Conservation (phyloP, 2,329 filamentous ascomycete genomes). For the Penicillium sp. region DNA sequence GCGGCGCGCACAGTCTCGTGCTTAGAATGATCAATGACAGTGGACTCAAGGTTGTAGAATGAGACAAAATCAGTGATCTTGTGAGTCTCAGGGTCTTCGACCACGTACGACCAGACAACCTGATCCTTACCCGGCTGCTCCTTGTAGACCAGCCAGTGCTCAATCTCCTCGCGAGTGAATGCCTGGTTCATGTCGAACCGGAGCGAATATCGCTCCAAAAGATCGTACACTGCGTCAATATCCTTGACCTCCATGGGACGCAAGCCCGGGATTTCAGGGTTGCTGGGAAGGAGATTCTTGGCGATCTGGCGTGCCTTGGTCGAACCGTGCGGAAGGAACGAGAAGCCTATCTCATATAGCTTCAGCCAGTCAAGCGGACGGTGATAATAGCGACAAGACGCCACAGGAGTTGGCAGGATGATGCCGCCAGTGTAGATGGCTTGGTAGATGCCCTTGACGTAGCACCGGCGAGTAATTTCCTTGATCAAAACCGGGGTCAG, state of each 20-base stretch:
- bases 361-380: constrained; percentile 94
- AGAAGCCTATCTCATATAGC: constrained; percentile 91
- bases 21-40: constrained; percentile 77
- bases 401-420: constrained; percentile 85
- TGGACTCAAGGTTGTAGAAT: constrained; percentile 93
- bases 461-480: constrained; percentile 91
- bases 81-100: constrained; percentile 67
- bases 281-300: constrained; percentile 77
- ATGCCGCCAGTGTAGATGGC: constrained; percentile 94
- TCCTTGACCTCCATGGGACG: constrained; percentile 79
- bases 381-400: constrained; percentile 93
- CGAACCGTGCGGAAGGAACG: constrained; percentile 76
- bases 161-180: constrained; percentile 75
- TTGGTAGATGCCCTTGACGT: constrained; percentile 83
- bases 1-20: constrained; percentile 81
- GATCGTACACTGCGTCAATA: constrained; percentile 67
- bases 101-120: constrained; percentile 91
- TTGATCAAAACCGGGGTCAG: constrained; percentile 94
- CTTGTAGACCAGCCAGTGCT: constrained; percentile 82
- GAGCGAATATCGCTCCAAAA: constrained; percentile 73
- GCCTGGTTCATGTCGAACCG: constrained; percentile 82
- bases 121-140: constrained; percentile 65
- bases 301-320: constrained; percentile 82
- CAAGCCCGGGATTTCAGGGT: constrained; percentile 70
- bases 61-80: constrained; percentile 96